Conservation (phyloP, 352 stramenopile species). For the Phytopythium boreale region DNA sequence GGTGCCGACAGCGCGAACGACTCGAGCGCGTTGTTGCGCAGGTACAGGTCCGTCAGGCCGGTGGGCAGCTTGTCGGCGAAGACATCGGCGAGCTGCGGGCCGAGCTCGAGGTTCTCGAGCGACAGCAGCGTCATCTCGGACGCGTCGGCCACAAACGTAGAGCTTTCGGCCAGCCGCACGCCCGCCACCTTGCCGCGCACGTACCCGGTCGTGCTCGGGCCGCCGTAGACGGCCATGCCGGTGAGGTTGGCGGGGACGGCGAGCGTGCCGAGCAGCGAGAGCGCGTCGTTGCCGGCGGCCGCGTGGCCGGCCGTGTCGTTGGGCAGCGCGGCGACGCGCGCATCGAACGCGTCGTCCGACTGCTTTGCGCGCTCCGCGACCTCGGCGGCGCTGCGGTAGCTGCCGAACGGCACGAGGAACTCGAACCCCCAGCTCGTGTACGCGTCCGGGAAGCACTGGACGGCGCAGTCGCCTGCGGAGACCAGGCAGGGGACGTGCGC, state of each 20-base stretch:
- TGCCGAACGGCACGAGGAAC: slow-evolving; percentile 56
- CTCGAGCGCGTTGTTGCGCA: slow-evolving; percentile 8
- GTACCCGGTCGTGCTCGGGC: neutral
- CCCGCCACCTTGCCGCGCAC: slow-evolving; percentile 4
- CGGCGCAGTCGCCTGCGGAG: slow-evolving; percentile 26
- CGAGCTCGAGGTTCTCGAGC: slow-evolving; percentile 8
- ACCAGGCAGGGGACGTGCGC: slow-evolving; percentile 44
- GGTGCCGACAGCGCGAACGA: neutral
- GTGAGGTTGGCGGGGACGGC: neutral
- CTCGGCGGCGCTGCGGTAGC: slow-evolving; percentile 27
- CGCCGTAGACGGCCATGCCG: slow-evolving; percentile 4
- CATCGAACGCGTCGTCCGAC: slow-evolving; percentile 11
- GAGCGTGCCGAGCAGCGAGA: slow-evolving; percentile 11
- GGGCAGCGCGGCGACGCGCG: slow-evolving; percentile 5
- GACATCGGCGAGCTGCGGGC: neutral
- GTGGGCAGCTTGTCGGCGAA: neutral
- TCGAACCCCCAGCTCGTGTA: slow-evolving; percentile 24
- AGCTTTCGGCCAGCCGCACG: neutral
- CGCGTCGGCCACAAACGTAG: neutral
- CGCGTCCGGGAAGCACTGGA: slow-evolving; percentile 49
- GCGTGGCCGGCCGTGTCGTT: slow-evolving; percentile 26
- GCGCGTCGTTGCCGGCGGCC: slow-evolving; percentile 29
- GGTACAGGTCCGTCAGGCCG: neutral
- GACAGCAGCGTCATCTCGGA: neutral
- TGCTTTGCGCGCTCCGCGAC: slow-evolving; percentile 5